Evolutionary conservation across 2,329 filamentous ascomycete species (phyloP), one percentile per base, ranked within the genome.

Genomic region (Orbilia javanica): DNA sequence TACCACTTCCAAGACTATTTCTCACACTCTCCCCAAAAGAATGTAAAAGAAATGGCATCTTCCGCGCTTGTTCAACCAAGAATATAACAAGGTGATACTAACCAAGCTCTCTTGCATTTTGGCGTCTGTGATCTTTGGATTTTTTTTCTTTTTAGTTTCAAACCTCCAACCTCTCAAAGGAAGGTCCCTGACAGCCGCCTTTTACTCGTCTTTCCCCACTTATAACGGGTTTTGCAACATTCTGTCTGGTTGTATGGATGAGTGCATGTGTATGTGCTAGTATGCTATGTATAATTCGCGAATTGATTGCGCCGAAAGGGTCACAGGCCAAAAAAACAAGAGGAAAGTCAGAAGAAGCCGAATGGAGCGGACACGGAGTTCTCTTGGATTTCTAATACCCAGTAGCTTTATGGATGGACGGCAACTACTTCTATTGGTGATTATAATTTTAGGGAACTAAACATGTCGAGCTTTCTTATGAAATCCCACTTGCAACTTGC

Each of bases 361-460:
- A 3, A 48, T 7, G 44, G 25, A 48, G 20, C 34, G 34, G 34
- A 36, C 34, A 36, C 34, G 34, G 34, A 36, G 5, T 4, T 36
- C 13, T 39, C 36, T 34, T 60, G 66, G 20, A 68, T 57, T 57
- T 57, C 65, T 34, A 68, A 68, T 57, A 46, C 42, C 53, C 13
- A 53, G 4, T 13, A n/a, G 10, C 15, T 18, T 34, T 4, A 68
- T 76, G 72, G 72, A 69, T 76, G 72, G 72, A 64, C 72, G 72
- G 64, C 44, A 76, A 64, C 63, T 44, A 13, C 44, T 63, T 34
- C 55, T 69, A 76, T 76, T 76, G 70, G 70, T 53, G 62, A 71
- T 44, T 13, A 39, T 25, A 69, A n/a, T 46, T 36, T 39, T 50
- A 34, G 8, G 8, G 8, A 10, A 39, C 11, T 15, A 15, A 5